These are phyloP conservation scores for Lodderomyces theae DNA, from an alignment of 1,139 yeast genomes.

Conservation along the genomic window DNA sequence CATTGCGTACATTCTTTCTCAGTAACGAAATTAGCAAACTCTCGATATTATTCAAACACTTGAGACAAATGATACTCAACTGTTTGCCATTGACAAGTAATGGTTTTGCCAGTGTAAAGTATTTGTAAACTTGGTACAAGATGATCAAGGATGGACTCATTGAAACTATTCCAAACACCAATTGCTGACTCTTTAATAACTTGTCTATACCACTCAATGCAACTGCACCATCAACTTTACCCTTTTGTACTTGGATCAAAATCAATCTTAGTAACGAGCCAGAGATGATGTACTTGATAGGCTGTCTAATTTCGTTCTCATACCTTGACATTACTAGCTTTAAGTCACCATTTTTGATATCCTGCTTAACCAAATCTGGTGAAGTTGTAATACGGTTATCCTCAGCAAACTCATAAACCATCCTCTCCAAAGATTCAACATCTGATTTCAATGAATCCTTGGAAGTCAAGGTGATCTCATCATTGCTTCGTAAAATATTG, in stretches of 20 bases:
- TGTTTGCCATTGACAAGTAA: slow-evolving; percentile 39
- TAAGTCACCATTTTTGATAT: slow-evolving; percentile 67
- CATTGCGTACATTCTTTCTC: slow-evolving; percentile 27
- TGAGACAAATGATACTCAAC: slow-evolving; percentile 43
- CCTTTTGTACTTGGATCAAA: slow-evolving; percentile 86
- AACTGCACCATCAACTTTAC: slow-evolving; percentile 90
- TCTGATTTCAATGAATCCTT: slow-evolving; percentile 79
- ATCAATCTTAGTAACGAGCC: slow-evolving; percentile 78
- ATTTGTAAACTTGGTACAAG: slow-evolving; percentile 39
- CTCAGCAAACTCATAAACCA: slow-evolving; percentile 74
- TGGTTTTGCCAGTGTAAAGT: slow-evolving; percentile 33
- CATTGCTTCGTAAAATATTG: slow-evolving; percentile 80
- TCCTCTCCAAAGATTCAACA: slow-evolving; percentile 74
- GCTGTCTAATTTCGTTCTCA: slow-evolving; percentile 71
- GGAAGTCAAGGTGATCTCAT: slow-evolving; percentile 72
- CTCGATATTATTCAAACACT: slow-evolving; percentile 57
- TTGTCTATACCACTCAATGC: slow-evolving; percentile 91
- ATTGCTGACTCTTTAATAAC: slow-evolving; percentile 82
- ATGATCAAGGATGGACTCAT: slow-evolving; percentile 75
- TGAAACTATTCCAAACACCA: slow-evolving; percentile 88
- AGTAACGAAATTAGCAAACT: slow-evolving; percentile 39
- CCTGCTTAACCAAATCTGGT: slow-evolving; percentile 27
- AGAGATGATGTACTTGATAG: slow-evolving; percentile 57
- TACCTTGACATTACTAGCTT: slow-evolving; percentile 77
- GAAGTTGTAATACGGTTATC: slow-evolving; percentile 33